phyloP scores from a whole-genome alignment of 805 yeast species.

The Spathaspora arborariae region DNA sequence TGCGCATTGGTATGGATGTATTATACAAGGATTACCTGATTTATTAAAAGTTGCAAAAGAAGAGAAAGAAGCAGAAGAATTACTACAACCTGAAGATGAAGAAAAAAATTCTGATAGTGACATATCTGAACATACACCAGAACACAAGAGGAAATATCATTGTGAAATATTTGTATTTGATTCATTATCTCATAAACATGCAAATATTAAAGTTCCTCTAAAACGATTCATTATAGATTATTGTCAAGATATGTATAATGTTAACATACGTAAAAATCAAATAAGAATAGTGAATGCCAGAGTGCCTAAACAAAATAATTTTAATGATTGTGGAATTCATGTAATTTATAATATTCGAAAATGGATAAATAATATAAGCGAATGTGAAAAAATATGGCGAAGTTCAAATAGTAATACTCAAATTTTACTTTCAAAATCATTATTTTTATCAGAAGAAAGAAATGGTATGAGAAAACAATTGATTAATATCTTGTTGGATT shows the following conservation, averaged over 20 bases:
- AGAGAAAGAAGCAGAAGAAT: not conserved
- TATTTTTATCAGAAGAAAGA: constrained; percentile 28
- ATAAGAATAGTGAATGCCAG: constrained; percentile 47
- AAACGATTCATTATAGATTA: constrained; percentile 60
- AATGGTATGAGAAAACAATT: constrained; percentile 24
- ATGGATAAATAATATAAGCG: constrained; percentile 48
- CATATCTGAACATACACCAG: not conserved
- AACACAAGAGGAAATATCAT: not conserved
- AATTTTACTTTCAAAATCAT: constrained; percentile 7
- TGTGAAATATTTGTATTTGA: constrained; percentile 62
- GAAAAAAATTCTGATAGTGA: not conserved
- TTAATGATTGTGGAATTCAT: constrained; percentile 93
- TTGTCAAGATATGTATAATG: constrained; percentile 58
- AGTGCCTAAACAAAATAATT: constrained; percentile 83
- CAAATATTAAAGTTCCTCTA: constrained; percentile 48
- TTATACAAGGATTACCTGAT: constrained; percentile 54
- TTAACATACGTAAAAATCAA: constrained; percentile 42
- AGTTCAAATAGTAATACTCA: constrained; percentile 1
- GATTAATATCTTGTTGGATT: constrained; percentile 18
- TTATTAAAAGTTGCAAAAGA: constrained; percentile 15
- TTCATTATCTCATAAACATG: constrained; percentile 63
- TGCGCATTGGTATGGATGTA: constrained; percentile 84
- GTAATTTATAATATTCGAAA: constrained; percentile 69
- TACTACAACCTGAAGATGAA: not conserved
- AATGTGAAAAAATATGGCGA: constrained; percentile 50